A percentile compares a stretch with the other conserved stretches of the same genome.
These are phyloP conservation scores for Hansenula lynferdii DNA, from an alignment of 1,139 yeast genomes.

Conservation along the genomic window DNA sequence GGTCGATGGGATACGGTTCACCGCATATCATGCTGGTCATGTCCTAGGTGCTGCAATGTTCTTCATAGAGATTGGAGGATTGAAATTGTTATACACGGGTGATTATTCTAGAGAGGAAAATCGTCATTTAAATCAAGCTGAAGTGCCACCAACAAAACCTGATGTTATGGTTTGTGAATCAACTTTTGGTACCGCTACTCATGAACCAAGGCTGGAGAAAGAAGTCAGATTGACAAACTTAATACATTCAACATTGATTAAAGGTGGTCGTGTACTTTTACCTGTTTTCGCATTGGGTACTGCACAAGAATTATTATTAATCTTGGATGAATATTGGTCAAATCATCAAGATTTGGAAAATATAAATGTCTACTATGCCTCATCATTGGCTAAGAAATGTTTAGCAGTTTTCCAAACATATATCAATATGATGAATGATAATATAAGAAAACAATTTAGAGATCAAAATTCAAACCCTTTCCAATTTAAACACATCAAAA, in stretches of 20 bases:
- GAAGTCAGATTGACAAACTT: constrained; percentile 76
- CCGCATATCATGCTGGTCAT: constrained; percentile 99
- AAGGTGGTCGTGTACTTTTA: constrained; percentile 88
- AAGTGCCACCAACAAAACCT: constrained; percentile 85
- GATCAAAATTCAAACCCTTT: constrained; percentile 82
- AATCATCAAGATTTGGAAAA: constrained; percentile 77
- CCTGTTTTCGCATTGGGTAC: constrained; percentile 97
- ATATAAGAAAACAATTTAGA: constrained; percentile 72
- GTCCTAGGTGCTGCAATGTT: constrained; percentile 99
- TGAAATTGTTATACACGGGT: constrained; percentile 87
- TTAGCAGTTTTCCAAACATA: constrained; percentile 97
- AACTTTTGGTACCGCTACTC: constrained; percentile 97
- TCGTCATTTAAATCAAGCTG: constrained; percentile 93
- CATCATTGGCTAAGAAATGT: constrained; percentile 90
- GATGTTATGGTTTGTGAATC: constrained; percentile 92
- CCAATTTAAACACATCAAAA: constrained; percentile 80
- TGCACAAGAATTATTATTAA: constrained; percentile 87
- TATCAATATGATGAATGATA: constrained; percentile 95
- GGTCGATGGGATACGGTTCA: constrained; percentile 88
- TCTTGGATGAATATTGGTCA: constrained; percentile 93
- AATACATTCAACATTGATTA: constrained; percentile 76
- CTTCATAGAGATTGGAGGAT: constrained; percentile 89
- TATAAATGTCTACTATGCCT: constrained; percentile 84
- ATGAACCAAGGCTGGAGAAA: constrained; percentile 83
- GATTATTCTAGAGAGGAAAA: constrained; percentile 96